Conservation (phyloP, 352 stramenopile species). For the Phytophthora ohioensis region DNA sequence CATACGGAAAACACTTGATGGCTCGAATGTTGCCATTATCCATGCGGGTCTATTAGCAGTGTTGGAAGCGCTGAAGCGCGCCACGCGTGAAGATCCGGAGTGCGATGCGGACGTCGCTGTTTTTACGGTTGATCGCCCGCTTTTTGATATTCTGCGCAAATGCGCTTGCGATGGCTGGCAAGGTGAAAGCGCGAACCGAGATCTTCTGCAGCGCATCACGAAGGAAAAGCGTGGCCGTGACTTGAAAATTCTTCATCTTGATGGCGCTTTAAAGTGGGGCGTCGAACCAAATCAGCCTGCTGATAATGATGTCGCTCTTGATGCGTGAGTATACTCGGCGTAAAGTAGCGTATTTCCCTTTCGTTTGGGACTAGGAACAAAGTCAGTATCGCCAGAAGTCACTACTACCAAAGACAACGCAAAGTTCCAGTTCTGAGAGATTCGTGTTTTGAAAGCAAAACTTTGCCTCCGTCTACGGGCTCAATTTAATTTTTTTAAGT, state of each 20-base stretch:
- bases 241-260: background rate
- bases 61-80: background rate
- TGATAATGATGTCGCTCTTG: background rate
- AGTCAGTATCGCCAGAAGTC: too few species aligned
- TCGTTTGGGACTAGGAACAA: too few species aligned
- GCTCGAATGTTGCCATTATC: background rate
- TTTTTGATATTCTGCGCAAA: constrained; percentile 1
- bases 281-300: background rate
- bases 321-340: background rate
- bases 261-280: background rate
- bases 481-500: too few species aligned
- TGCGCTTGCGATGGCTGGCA: background rate
- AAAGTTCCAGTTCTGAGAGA: too few species aligned
- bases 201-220: background rate
- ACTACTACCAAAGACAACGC: too few species aligned
- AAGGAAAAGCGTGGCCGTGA: background rate
- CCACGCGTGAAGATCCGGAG: background rate
- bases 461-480: too few species aligned
- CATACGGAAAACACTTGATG: background rate
- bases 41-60: background rate
- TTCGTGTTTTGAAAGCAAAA: too few species aligned
- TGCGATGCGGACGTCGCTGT: background rate
- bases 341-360: background rate
- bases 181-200: background rate
- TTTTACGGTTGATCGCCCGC: background rate